These are phyloP conservation scores for Patellaria atrata DNA, from an alignment of 495 filamentous ascomycete genomes.

Conservation along the genomic window DNA sequence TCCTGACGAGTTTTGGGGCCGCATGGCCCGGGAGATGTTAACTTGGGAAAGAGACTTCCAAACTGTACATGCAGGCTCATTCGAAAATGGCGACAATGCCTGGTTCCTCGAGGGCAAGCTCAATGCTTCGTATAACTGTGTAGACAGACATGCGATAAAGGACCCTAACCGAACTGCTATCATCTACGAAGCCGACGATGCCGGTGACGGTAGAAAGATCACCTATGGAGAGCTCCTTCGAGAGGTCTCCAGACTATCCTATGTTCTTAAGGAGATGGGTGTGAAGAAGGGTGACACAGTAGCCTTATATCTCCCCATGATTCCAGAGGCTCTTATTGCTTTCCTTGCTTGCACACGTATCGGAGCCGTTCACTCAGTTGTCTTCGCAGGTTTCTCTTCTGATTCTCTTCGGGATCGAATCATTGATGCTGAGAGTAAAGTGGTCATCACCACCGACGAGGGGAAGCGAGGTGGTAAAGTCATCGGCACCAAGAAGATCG, in stretches of 20 bases:
- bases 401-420: slow-evolving; percentile 96
- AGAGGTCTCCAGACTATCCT: slow-evolving; percentile 74
- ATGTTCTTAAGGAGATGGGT: slow-evolving; percentile 82
- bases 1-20: slow-evolving; percentile 83
- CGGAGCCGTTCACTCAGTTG: slow-evolving; percentile 93
- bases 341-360: slow-evolving; percentile 87
- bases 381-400: slow-evolving; percentile 96
- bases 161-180: slow-evolving; percentile 86
- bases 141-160: slow-evolving; percentile 89
- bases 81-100: slow-evolving; percentile 68
- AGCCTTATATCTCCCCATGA: slow-evolving; percentile 96
- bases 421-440: slow-evolving; percentile 72
- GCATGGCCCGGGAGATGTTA: slow-evolving; percentile 73
- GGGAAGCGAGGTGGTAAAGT: slow-evolving; percentile 95
- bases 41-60: slow-evolving; percentile 86
- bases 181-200: slow-evolving; percentile 97
- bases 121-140: slow-evolving; percentile 94
- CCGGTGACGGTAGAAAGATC: slow-evolving; percentile 70
- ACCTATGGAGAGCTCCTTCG: slow-evolving; percentile 90
- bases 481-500: slow-evolving; percentile 98
- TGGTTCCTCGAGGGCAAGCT: slow-evolving; percentile 93
- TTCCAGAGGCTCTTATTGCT: slow-evolving; percentile 84
- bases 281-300: slow-evolving; percentile 97
- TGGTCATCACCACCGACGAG: slow-evolving; percentile 94
- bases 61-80: slow-evolving; percentile 68